These are phyloP conservation scores for Penicillium sclerotiorum DNA, from an alignment of 2,329 filamentous ascomycete species.

Conservation along the genomic window DNA sequence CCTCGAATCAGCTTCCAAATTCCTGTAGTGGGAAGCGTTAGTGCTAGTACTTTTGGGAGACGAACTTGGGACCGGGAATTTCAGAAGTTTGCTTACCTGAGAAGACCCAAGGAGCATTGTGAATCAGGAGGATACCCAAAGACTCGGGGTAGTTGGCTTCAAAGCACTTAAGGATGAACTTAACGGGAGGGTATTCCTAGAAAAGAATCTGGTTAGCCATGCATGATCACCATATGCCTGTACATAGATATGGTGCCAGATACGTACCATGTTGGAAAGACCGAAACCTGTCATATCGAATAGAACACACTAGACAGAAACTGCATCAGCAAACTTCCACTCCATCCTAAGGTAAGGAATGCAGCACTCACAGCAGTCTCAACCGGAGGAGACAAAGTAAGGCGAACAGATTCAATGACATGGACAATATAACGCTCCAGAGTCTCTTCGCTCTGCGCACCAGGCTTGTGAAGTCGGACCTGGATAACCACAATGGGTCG, in stretches of 20 bases:
- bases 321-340: constrained; percentile 6
- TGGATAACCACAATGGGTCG: constrained; percentile 80
- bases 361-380: constrained; percentile 78
- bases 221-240: neutral
- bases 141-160: constrained; percentile 96
- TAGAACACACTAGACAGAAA: constrained; percentile 68
- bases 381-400: constrained; percentile 73
- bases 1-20: constrained; percentile 93
- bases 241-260: neutral
- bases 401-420: constrained; percentile 86
- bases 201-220: neutral
- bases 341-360: constrained; percentile 29
- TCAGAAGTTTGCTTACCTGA: constrained; percentile 59
- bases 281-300: constrained; percentile 96
- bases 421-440: constrained; percentile 88
- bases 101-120: constrained; percentile 95
- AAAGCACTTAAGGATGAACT: constrained; percentile 98
- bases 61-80: constrained; percentile 18
- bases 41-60: neutral
- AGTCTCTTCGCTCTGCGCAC: constrained; percentile 78
- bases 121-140: constrained; percentile 81
- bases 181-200: constrained; percentile 89
- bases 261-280: constrained; percentile 81
- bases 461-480: constrained; percentile 75
- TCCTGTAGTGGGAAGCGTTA: constrained; percentile 53